Evolutionary conservation across 805 yeast genomes (phyloP).

Genomic region (Ogataea philodendri): DNA sequence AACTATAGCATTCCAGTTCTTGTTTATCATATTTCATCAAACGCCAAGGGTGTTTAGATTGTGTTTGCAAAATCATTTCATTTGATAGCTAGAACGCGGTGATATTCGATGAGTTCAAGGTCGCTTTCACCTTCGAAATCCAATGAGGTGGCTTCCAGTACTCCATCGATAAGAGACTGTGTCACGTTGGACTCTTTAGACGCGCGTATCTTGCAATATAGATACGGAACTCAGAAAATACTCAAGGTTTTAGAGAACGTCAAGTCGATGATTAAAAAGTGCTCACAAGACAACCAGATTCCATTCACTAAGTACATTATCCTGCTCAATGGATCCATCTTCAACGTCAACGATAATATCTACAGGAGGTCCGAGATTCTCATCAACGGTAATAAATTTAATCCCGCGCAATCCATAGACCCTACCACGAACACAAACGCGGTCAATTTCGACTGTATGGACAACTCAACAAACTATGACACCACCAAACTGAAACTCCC

Average conservation of each 20-base stretch:
- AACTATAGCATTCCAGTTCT: no score
- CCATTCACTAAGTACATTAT: constrained; percentile 38
- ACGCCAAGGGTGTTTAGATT: no score
- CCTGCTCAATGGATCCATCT: constrained; percentile 39
- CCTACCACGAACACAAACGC: constrained; percentile 39
- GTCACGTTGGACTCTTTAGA: constrained; percentile 47
- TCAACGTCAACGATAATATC: constrained; percentile 40
- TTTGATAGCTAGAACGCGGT: constrained; percentile 9
- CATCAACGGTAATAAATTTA: constrained; percentile 41
- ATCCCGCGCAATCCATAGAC: constrained; percentile 39
- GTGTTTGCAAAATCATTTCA: no score
- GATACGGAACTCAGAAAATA: constrained; percentile 50
- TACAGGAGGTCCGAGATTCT: constrained; percentile 40
- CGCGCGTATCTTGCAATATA: constrained; percentile 57
- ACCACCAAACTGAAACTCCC: constrained; percentile 34
- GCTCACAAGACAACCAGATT: constrained; percentile 24
- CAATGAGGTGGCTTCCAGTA: neutral
- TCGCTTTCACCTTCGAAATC: neutral
- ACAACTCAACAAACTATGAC: constrained; percentile 34
- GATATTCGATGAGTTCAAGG: constrained; percentile 3
- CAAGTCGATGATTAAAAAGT: constrained; percentile 23
- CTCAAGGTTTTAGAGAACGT: constrained; percentile 37
- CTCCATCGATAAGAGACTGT: constrained; percentile 26
- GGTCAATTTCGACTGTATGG: constrained; percentile 35
- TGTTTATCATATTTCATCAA: no score